Conservation (phyloP, 2,329 filamentous ascomycete genomes). For the Neocatenulostroma microsporum region DNA sequence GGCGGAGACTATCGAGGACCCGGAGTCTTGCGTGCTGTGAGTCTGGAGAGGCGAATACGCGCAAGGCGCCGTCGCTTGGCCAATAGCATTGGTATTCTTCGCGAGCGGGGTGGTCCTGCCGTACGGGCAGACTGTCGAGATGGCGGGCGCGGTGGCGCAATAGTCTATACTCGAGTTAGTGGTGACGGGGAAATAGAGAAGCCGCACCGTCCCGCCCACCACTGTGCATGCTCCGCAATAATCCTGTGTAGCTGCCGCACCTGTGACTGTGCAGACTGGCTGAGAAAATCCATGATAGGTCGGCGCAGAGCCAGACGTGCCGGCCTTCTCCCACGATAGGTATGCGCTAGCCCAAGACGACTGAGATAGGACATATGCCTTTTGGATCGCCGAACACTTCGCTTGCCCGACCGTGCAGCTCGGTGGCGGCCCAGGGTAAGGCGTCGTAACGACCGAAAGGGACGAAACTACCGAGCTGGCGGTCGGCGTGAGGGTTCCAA, state of each 20-base stretch:
- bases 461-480: too few species aligned
- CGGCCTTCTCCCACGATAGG: too few species aligned
- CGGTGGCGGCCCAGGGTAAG: too few species aligned
- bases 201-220: neutral
- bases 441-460: too few species aligned
- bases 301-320: too few species aligned
- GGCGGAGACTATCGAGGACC: neutral
- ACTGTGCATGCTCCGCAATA: conserved; percentile 2
- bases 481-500: neutral
- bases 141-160: neutral
- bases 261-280: neutral
- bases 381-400: too few species aligned
- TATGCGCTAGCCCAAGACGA: too few species aligned
- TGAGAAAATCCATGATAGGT: too few species aligned
- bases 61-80: neutral
- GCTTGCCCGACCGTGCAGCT: too few species aligned
- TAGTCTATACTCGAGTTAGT: neutral
- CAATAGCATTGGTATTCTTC: neutral
- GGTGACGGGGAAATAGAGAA: conserved; percentile 3
- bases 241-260: neutral
- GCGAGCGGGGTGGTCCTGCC: neutral
- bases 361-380: too few species aligned
- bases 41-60: neutral
- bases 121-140: conserved; percentile 1
- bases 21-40: neutral